Evolutionary conservation across 2,329 filamentous ascomycete species (phyloP), one percentile per base, ranked within the genome.

Genomic region (Fusarium domesticum): DNA sequence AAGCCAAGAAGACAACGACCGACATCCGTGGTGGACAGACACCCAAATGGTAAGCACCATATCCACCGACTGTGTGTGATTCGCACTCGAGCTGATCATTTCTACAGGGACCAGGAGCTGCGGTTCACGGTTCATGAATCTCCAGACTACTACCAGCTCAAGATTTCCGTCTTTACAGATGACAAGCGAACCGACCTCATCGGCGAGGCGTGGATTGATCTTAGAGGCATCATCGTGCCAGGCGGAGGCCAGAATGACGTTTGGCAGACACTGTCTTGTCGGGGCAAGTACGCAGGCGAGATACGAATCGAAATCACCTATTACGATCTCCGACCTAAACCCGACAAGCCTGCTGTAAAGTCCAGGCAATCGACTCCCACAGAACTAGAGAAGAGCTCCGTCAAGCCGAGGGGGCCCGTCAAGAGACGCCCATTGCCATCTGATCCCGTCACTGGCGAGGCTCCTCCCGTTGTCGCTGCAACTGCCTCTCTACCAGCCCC

Each of bases 121-220:
- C 89, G 93, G 50, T 98, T 97, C 64, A 89, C 82, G 35, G 93
- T 98, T 14, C 92, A 96, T 76, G 91, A 97, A 62, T 96, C 90
- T 14, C 85, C 90, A 15, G 93, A 98, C 69, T 98, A 98, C 73
- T 90, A 89, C 69, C 89, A 91, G 64, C 78, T 98, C 45, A 98
- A 98, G 66, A 78, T 97, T 14, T 96, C 92, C 3, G 81, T 97
- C 6, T 98, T 98, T 72, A 96, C 96, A 64, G 93, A 98, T 61
- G 93, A 98, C 70, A 97, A 96, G 73, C 95, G 87, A 72, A 97
- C 92, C 0, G 93, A 98, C 56, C 70, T 98, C 53, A 96, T 98
- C 59, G 93, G 93, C 54, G 93, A 98, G 69, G 84, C 88, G 6
- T 96, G 89, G 85, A 81, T 97, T 46, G 86, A 88, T 61, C 75